Percentiles rank a stretch among this genome's conserved stretches.
Evolutionary conservation across 768 basidiomycete species (phyloP).

Genomic region (Mrakia frigida): DNA sequence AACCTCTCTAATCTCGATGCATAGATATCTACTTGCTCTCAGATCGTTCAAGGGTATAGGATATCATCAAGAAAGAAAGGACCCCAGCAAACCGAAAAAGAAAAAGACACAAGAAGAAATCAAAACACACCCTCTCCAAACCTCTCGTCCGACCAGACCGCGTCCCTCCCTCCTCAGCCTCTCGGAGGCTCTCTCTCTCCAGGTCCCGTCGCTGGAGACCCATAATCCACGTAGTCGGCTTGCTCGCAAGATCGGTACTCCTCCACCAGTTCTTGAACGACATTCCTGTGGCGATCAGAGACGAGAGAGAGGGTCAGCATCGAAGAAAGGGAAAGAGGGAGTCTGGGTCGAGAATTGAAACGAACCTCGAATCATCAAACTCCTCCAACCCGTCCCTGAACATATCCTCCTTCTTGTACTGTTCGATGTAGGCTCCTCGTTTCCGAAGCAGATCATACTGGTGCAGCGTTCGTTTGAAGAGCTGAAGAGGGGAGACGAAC

Average conservation of each 20-base stretch:
- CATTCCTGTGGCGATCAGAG: conserved; percentile 34
- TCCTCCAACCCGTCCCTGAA: conserved; percentile 90
- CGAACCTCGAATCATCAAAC: conserved; percentile 93
- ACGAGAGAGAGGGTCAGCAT: conserved; percentile 33
- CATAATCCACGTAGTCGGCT: conserved; percentile 44
- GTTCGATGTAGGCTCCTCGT: conserved; percentile 90
- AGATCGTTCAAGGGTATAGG: neutral
- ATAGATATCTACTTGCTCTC: neutral
- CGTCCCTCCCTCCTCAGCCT: neutral
- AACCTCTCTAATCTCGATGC: neutral
- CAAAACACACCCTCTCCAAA: neutral
- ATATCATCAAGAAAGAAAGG: neutral
- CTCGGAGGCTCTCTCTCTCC: conserved; percentile 14
- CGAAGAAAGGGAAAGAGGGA: neutral
- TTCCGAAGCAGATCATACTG: conserved; percentile 84
- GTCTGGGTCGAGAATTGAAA: neutral
- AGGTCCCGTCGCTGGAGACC: neutral
- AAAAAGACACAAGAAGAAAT: neutral
- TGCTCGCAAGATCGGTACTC: conserved; percentile 97
- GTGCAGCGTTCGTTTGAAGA: conserved; percentile 93
- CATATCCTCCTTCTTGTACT: conserved; percentile 95
- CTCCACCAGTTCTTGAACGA: conserved; percentile 55
- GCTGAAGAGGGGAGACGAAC: conserved; percentile 47
- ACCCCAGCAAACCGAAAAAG: neutral
- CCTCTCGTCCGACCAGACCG: neutral